phyloP scores from a whole-genome alignment of 1,139 yeast species.

The Scheffersomyces titani region DNA sequence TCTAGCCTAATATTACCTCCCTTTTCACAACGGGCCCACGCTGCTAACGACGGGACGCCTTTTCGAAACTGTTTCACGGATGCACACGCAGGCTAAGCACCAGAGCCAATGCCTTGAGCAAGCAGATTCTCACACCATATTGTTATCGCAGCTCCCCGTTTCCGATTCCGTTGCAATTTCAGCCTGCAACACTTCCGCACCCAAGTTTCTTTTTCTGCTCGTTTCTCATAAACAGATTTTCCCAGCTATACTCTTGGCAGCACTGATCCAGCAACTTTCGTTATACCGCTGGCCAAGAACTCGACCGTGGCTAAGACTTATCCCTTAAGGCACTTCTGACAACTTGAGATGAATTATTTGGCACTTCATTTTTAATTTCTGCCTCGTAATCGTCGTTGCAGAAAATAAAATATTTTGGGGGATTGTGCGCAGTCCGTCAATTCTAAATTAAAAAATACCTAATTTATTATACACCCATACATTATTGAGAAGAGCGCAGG shows the following conservation, averaged over 20 bases:
- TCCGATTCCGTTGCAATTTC: background rate
- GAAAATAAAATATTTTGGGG: background rate
- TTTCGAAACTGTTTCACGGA: background rate
- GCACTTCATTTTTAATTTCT: background rate
- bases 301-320: no score
- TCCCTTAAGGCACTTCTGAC: background rate
- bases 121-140: background rate
- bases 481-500: background rate
- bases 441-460: background rate
- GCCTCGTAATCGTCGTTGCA: background rate
- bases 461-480: background rate
- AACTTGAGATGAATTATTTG: background rate
- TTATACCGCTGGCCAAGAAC: background rate
- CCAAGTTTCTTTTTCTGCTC: background rate
- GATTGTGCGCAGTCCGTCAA: background rate
- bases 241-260: background rate
- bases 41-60: background rate
- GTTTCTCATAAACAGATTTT: background rate
- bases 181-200: background rate
- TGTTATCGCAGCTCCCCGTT: background rate
- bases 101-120: background rate
- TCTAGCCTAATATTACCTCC: background rate
- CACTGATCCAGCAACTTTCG: background rate
- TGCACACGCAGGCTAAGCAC: background rate
- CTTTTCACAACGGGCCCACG: background rate